Evolutionary conservation across 257 asterid species (phyloP).

Genomic region (Solanum gracilifrons): DNA sequence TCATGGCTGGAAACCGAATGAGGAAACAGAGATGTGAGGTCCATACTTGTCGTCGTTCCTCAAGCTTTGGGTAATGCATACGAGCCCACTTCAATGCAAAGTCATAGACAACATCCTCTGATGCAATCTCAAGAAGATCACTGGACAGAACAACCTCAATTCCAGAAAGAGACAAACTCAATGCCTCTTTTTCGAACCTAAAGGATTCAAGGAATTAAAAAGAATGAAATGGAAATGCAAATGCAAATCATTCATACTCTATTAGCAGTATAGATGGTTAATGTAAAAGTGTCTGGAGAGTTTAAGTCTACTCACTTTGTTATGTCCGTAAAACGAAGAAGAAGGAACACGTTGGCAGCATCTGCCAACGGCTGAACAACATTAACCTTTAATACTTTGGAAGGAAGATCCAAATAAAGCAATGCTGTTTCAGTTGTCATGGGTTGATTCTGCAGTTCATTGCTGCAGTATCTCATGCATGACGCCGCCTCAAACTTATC

Average conservation of each 20-base stretch:
- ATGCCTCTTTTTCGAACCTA: conserved; percentile 64
- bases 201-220: not conserved
- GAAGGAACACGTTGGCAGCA: conserved; percentile 72
- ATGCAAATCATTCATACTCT: not conserved
- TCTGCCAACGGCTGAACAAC: conserved; percentile 63
- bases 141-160: conserved; percentile 64
- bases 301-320: conserved; percentile 40
- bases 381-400: conserved; percentile 51
- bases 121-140: conserved; percentile 65
- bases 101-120: conserved; percentile 74
- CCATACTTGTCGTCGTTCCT: conserved; percentile 55
- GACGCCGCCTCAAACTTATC: conserved; percentile 82
- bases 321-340: conserved; percentile 58
- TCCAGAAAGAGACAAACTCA: conserved; percentile 76
- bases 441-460: conserved; percentile 40
- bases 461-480: conserved; percentile 85
- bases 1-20: conserved; percentile 81
- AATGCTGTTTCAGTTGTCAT: conserved; percentile 87
- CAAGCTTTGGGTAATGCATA: conserved; percentile 44
- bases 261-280: not conserved
- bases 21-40: conserved; percentile 44
- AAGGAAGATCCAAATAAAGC: conserved; percentile 91
- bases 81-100: conserved; percentile 76
- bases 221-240: not conserved
- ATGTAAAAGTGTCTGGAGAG: not conserved